phyloP scores from a whole-genome alignment of 768 basidiomycete species.

The Leccinum arenicola region DNA sequence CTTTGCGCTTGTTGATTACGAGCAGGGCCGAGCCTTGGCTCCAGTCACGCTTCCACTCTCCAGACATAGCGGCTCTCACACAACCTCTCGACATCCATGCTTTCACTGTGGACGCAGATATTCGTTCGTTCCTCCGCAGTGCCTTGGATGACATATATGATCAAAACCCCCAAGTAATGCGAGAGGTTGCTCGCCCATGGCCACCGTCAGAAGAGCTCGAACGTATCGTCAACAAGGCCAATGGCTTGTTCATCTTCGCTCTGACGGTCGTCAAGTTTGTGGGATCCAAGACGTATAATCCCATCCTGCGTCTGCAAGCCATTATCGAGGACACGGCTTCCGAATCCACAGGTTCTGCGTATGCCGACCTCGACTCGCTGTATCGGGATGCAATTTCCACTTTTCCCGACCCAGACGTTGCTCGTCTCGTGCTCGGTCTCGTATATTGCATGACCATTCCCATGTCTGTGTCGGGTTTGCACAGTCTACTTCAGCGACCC shows the following conservation, averaged over 20 bases:
- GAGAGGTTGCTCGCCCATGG: slow-evolving; percentile 14
- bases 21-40: slow-evolving; percentile 19
- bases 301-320: slow-evolving; percentile 13
- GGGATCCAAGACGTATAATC: slow-evolving; percentile 18
- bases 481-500: slow-evolving; percentile 8
- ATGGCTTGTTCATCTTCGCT: slow-evolving; percentile 28
- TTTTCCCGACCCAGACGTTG: slow-evolving; percentile 15
- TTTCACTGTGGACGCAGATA: slow-evolving; percentile 22
- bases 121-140: slow-evolving; percentile 19
- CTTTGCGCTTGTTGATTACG: slow-evolving; percentile 27
- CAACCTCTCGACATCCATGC: slow-evolving; percentile 17
- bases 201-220: slow-evolving; percentile 22
- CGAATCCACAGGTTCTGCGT: slow-evolving; percentile 3
- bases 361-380: slow-evolving; percentile 14
- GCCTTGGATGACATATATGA: slow-evolving; percentile 13
- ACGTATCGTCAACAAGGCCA: slow-evolving; percentile 16
- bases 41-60: slow-evolving; percentile 15
- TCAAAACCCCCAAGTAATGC: slow-evolving; percentile 14
- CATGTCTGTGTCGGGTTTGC: slow-evolving; percentile 8
- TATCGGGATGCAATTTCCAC: slow-evolving; percentile 16
- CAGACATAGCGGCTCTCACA: slow-evolving; percentile 10
- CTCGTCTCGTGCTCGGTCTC: slow-evolving; percentile 17
- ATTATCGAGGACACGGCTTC: slow-evolving; percentile 11
- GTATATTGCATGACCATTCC: slow-evolving; percentile 19
- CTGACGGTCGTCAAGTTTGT: slow-evolving; percentile 28